Percentiles rank a stretch among this genome's conserved stretches.
phyloP scores from a whole-genome alignment of 345 rosid species.

The Populus deltoides region DNA sequence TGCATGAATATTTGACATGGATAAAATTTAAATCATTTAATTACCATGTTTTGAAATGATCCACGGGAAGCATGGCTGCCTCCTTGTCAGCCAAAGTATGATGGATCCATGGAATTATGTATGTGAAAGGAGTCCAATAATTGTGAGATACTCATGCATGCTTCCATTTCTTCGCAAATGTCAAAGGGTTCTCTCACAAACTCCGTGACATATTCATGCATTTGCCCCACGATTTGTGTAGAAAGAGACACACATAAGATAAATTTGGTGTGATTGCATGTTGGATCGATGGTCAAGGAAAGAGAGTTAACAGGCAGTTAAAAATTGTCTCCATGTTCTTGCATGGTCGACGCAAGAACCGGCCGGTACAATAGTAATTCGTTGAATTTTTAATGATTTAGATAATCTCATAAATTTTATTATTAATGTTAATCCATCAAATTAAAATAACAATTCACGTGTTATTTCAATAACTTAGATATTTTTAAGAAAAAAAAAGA shows the following conservation, averaged over 20 bases:
- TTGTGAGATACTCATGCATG: conserved; percentile 1
- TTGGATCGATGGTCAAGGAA: neutral
- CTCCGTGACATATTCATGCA: neutral
- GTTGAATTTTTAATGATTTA: too few relatives aligned
- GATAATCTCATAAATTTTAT: too few relatives aligned
- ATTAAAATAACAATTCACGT: too few relatives aligned
- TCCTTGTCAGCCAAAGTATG: neutral
- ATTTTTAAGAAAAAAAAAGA: too few relatives aligned
- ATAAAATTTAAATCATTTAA: neutral
- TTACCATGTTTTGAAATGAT: neutral
- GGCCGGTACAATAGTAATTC: too few relatives aligned
- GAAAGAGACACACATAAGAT: neutral
- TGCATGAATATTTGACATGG: too few relatives aligned
- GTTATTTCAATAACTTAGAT: too few relatives aligned
- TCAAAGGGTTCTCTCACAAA: neutral
- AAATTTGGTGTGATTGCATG: neutral
- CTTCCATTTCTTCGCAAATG: neutral
- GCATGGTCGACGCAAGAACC: too few relatives aligned
- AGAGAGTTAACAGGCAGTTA: neutral
- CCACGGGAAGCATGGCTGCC: too few relatives aligned
- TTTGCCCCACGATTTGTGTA: neutral
- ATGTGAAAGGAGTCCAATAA: neutral
- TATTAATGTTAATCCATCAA: too few relatives aligned
- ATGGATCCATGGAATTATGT: neutral
- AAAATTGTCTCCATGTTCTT: neutral